Evolutionary conservation across 768 basidiomycete species (phyloP), one percentile per base, ranked within the genome.

Genomic region (Macrolepiota fuliginosa): DNA sequence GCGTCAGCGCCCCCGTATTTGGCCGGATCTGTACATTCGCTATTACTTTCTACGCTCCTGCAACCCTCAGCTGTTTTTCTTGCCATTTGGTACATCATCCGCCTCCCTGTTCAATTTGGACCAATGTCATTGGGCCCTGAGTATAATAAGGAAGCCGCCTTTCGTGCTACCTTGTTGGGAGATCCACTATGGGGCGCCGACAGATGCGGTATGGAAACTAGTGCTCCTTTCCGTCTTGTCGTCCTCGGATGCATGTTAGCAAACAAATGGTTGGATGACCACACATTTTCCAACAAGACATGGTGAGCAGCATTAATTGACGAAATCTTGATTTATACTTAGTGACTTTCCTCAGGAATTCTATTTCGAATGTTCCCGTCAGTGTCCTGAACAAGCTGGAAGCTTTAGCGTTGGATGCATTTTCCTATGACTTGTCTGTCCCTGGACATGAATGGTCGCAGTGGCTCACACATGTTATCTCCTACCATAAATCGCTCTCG

Each of bases 221-320:
- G 79, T 62, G 86, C 85, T 1, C 85, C 88, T 11, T 92, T 92
- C 72, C 84, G 89, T 56, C 78, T 93, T 46, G 78, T 92, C 61
- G 82, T 93, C 24, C 78, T 93, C 24, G 91, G 91, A 19, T 91
- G 86, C 64, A 92, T 93, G 90, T 76, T 93, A 36, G 90, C 91
- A 19, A 92, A 92, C 72, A 93, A 93, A 74, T 92, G 91, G 91
- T 70, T 93, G 65, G 91, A 92, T 65, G 91, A 93, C 66, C 91
- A 93, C 68, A 92, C 91, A 0, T 93, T 92, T 73, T 92, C 90
- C 42, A 92, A 92, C 75, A 92, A 91, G 77, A 93, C 91, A 57
- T 93, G 91, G 91, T 91, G 71, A 62, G 86, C 71, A 47, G 42
- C 39, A 40, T 47, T 51, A 29, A 27, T 52, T 25, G n/a, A 55